Evolutionary conservation across 2,329 filamentous ascomycete genomes (phyloP), one percentile per base, ranked within the genome.

Genomic region (Apiospora pterosperma): DNA sequence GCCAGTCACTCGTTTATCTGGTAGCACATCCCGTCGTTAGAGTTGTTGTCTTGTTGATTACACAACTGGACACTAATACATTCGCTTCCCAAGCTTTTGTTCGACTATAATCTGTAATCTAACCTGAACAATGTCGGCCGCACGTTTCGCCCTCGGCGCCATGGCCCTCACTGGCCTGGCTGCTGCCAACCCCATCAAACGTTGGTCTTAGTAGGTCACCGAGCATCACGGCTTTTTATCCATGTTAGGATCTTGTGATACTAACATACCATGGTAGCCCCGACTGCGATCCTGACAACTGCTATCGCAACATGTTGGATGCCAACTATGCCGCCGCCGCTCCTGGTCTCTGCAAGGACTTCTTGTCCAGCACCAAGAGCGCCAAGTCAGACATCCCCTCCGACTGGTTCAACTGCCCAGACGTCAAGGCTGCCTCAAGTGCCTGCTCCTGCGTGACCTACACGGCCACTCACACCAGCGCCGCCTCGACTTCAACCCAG

Each of bases 1-100:
- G n/a, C 48, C 48, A 55, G 48, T 55, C 48, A 55, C 48, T 55
- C 48, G 48, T 28, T 55, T 55, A 55, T 55, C 48, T 55, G 48
- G 48, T 55, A 19, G 48, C 48, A 55, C 28, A 3, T 52, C 44
- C 7, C 25, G 44, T 52, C 44, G 44, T 28, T 52, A 23, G 14
- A 16, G n/a, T n/a, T n/a, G 41, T n/a, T 44, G 41, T 44, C 41
- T 23, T 44, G 48, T 34, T n/a, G 25, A 31, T 55, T 34, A 55
- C 28, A 34, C 48, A 55, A 34, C 48, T 34, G 25, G 28, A 34
- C 48, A 21, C 48, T 55, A 55, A 31, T 55, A 55, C 48, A 19
- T 55, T 55, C 48, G 28, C 48, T 55, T 10, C 31, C 44, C 23
- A 52, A 52, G 16, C 25, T 10, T 10, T 52, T 28, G 44, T 55